Evolutionary conservation across 441 rosid species (phyloP), one percentile per base, ranked within the genome.

Genomic region (Geranium incanum): DNA sequence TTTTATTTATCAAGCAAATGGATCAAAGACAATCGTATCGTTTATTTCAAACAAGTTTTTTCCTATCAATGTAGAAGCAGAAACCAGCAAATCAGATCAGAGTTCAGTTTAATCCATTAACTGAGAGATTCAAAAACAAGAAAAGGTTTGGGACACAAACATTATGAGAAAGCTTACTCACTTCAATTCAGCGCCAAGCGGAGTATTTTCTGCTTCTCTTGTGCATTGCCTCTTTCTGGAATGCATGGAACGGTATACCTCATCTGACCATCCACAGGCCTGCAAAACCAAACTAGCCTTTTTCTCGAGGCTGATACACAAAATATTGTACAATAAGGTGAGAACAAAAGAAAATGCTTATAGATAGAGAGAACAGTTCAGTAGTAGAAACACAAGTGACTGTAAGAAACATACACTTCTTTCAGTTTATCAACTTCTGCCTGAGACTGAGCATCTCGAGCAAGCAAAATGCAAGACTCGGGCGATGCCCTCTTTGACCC

Each of bases 191-290:
- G 69, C 67, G 74, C 71, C 75, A 59, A 19, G 37, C 39, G 68
- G 81, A 28, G 68, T 67, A 55, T 74, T 76, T 68, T 79, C 90
- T 60, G 65, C 65, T 77, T 82, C 86, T 68, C 70, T 71, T 12
- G 74, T 52, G 43, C 81, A 82, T 55, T 78, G 38, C 77, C 87
- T 86, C 87, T 87, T 95, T 79, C 86, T 81, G 3, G 77, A 81
- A 67, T 74, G 74, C 98, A 95, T 92, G 78, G 81, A 84, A 69
- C 74, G 70, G 8, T 72, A 78, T 19, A 88, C 92, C 60, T 90
- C 76, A 68, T 83, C 84, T 45, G 71, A 79, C 95, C 97, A 95
- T 66, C 92, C 95, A 50, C 88, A 88, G 7, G 90, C 79, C 78
- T 69, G 85, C 83, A 95, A 77, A 75, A 78, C 79, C 67, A 85